Evolutionary conservation across 1,284 basidiomycete species (phyloP).

Genomic region (Trametes hirsuta): DNA sequence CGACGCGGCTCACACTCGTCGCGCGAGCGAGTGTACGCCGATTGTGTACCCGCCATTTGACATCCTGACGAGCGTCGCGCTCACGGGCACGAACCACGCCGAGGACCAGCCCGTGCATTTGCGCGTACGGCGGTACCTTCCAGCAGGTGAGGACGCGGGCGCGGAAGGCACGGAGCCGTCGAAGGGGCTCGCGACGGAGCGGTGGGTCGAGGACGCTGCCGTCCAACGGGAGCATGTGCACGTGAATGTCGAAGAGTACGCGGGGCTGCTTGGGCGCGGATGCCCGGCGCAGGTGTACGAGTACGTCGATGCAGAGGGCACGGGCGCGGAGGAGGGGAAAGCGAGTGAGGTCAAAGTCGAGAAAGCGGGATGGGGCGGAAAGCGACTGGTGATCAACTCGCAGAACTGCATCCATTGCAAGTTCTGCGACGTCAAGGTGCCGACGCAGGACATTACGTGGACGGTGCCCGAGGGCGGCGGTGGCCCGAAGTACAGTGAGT

Average conservation of each 20-base stretch:
- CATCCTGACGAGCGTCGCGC: conserved; percentile 86
- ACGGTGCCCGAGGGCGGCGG: conserved; percentile 93
- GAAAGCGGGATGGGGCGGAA: conserved; percentile 71
- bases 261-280: conserved; percentile 84
- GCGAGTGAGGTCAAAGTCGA: conserved; percentile 24
- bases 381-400: conserved; percentile 95
- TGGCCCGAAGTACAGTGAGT: conserved; percentile 89
- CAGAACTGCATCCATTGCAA: conserved; percentile 97
- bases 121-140: conserved; percentile 54
- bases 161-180: conserved; percentile 53
- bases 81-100: conserved; percentile 96
- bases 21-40: conserved; percentile 72
- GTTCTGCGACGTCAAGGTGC: conserved; percentile 91
- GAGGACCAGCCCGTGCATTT: conserved; percentile 96
- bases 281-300: conserved; percentile 99
- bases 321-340: conserved; percentile 8
- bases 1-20: conserved; percentile 80
- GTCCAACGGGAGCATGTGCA: conserved; percentile 67
- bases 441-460: conserved; percentile 94
- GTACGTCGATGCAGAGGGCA: conserved; percentile 79
- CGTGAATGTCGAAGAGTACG: conserved; percentile 81
- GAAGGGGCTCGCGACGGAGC: conserved; percentile 36
- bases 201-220: conserved; percentile 45
- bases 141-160: conserved; percentile 45
- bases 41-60: conserved; percentile 93